Conservation (phyloP, 331 rosid species). For the Quercus phellos region DNA sequence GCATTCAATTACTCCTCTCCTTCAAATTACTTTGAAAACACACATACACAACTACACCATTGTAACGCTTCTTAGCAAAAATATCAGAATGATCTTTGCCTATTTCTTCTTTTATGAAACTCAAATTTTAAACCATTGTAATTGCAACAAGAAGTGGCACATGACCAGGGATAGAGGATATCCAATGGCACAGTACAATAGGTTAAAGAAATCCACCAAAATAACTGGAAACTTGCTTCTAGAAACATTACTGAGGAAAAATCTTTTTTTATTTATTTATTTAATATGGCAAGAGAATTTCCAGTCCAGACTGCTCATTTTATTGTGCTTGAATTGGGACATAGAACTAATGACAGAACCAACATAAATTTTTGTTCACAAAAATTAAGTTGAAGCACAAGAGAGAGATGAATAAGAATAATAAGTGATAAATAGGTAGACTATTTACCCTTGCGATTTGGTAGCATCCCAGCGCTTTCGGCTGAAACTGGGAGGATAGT, state of each 20-base stretch:
- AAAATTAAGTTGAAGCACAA: background rate
- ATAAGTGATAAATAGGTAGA: background rate
- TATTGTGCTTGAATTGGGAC: background rate
- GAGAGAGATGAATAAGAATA: background rate
- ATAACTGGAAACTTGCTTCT: background rate
- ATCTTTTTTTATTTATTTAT: background rate
- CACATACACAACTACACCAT: background rate
- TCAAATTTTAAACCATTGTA: background rate
- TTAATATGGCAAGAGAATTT: background rate
- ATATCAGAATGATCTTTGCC: background rate
- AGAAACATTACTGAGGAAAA: background rate
- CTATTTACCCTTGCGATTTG: conserved; percentile 55
- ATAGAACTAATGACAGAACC: background rate
- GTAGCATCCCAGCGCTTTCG: conserved; percentile 63
- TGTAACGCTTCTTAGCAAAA: background rate
- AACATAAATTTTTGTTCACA: background rate
- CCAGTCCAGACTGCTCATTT: background rate
- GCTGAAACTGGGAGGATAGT: conserved; percentile 72
- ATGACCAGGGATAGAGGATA: background rate
- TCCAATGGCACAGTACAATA: background rate
- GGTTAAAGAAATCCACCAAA: background rate
- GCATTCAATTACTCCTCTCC: too few relatives aligned
- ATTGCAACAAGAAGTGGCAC: background rate
- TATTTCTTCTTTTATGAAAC: background rate
- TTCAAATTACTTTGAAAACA: too few relatives aligned